Evolutionary conservation across 768 basidiomycete genomes (phyloP).

Genomic region (Chalciporus sphaerocephalus): DNA sequence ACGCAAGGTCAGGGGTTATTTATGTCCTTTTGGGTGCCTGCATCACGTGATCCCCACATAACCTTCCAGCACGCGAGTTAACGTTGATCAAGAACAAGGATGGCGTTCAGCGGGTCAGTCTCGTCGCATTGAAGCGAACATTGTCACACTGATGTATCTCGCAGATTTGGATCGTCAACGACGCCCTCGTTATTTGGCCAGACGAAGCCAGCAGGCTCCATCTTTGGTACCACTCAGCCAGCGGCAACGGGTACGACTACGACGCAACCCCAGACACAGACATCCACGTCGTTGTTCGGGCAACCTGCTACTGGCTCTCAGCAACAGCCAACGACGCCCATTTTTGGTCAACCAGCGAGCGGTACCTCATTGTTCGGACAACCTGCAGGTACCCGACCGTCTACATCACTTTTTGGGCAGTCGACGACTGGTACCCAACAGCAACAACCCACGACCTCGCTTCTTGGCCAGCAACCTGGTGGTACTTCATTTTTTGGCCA

Average conservation of each 20-base stretch:
- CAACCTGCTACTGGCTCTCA: slow-evolving; percentile 29
- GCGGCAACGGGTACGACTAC: slow-evolving; percentile 15
- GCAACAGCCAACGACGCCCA: slow-evolving; percentile 22
- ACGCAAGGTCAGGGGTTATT: slow-evolving; percentile 23
- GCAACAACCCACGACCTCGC: slow-evolving; percentile 19
- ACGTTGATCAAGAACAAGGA: slow-evolving; percentile 2
- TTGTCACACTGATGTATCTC: slow-evolving; percentile 6
- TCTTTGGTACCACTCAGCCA: slow-evolving; percentile 38
- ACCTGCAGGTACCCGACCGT: slow-evolving; percentile 19
- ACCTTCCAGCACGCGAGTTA: neutral
- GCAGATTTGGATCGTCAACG: slow-evolving; percentile 38
- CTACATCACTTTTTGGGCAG: slow-evolving; percentile 36
- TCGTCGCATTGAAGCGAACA: neutral
- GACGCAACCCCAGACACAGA: slow-evolving; percentile 19
- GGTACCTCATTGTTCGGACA: slow-evolving; percentile 29
- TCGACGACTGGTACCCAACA: slow-evolving; percentile 17
- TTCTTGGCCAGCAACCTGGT: slow-evolving; percentile 23
- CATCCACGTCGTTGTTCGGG: slow-evolving; percentile 21
- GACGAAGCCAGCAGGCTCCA: slow-evolving; percentile 30
- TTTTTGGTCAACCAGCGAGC: slow-evolving; percentile 38
- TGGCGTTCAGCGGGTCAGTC: slow-evolving; percentile 23
- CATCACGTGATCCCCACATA: slow-evolving; percentile 11
- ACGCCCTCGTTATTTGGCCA: slow-evolving; percentile 33
- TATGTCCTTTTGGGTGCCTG: neutral
- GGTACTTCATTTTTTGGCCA: slow-evolving; percentile 13